These are phyloP conservation scores for Acer negundo DNA, from an alignment of 345 rosid genomes.

Conservation along the genomic window DNA sequence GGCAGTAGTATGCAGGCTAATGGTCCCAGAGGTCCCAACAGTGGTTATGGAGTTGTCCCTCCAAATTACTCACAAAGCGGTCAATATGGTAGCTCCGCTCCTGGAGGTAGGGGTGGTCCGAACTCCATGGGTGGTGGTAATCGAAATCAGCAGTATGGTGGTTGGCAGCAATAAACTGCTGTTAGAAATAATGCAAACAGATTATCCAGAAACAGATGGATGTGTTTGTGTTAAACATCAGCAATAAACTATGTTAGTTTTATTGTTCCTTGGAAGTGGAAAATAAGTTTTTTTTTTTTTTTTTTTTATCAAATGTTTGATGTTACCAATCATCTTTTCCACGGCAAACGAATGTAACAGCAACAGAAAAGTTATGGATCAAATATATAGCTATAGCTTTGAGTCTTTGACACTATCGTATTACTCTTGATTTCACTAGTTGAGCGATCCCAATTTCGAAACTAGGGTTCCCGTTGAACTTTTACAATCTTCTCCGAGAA, in stretches of 20 bases:
- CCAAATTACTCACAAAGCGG: conserved; percentile 74
- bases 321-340: too few species aligned
- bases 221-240: neutral
- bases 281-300: too few species aligned
- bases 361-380: too few species aligned
- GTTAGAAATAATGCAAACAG: neutral
- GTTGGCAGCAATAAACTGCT: conserved; percentile 57
- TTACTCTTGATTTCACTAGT: too few species aligned
- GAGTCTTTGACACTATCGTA: too few species aligned
- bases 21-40: conserved; percentile 22
- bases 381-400: too few species aligned
- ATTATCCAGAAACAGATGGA: neutral
- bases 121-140: conserved; percentile 80
- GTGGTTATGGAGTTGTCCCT: conserved; percentile 69
- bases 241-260: too few species aligned
- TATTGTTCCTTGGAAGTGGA: neutral
- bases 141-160: conserved; percentile 76
- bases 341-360: too few species aligned
- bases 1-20: conserved; percentile 48
- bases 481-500: too few species aligned
- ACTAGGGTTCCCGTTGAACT: too few species aligned
- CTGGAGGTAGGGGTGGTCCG: conserved; percentile 62
- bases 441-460: too few species aligned
- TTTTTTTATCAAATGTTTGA: too few species aligned
- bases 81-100: conserved; percentile 63